Evolutionary conservation across 83 land plant species (phyloP), one percentile per base, ranked within the genome.

Genomic region (Picea abies): DNA sequence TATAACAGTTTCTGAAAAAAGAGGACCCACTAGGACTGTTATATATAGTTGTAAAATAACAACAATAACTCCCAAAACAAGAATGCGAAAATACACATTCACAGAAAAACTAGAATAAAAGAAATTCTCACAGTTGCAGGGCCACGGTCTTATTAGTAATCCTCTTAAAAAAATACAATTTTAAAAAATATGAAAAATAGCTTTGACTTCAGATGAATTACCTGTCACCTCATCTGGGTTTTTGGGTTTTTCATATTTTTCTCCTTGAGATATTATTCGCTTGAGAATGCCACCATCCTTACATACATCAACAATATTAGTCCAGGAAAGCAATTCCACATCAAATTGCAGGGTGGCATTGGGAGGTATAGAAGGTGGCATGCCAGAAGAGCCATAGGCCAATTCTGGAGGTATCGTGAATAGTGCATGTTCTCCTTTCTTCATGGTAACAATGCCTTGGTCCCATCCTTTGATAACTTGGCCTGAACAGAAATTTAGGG

Each of bases 261-360:
- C 66, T 60, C 94, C 94, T 68, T 69, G 70, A 63, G 63, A 79
- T 66, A 92, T 22, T 64, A 90, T 83, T 75, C 84, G 90, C 84
- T 92, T 92, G 56, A 90, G 56, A 37, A 92, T 86, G 2, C 90
- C 90, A 81, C 94, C 94, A 83, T 92, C 94, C 65, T 86, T 35
- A 35, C 35, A 35, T 35, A 2, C 35, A 35, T 35, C 35, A 1
- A 35, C 35, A 35, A 35, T 35, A 35, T 2, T 1, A 35, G 35
- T 35, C 35, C 35, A 35, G 35, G 35, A 35, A 35, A 35, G 35
- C 1, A 35, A 35, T 35, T 35, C 35, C 35, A 35, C 35, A 35
- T 35, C 35, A 35, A 35, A 35, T 2, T 35, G 35, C 35, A 35
- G 35, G 35, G 1, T 35, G 35, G 94, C 82, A 82, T 86, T 72